Evolutionary conservation across 768 basidiomycete genomes (phyloP), one percentile per base, ranked within the genome.

Genomic region (Lentinula sp.): DNA sequence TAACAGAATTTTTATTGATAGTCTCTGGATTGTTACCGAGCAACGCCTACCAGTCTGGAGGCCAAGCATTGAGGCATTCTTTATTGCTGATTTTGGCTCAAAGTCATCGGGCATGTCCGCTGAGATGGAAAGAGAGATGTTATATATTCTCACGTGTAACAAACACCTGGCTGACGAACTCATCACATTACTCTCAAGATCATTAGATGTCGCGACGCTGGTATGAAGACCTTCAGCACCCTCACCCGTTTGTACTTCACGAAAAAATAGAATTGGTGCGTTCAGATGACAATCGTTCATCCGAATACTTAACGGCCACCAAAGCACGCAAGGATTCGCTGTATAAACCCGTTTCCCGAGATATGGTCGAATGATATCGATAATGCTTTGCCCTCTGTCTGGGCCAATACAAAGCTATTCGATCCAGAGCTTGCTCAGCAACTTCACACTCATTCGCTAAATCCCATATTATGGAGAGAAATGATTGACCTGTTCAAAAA

Each of bases 11-110:
- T 46, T 18, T 2, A 49, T 10, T 28, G 35, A 10, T 21, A 50
- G 31, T 13, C 15, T 7, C 2, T 8, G 1, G 15, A 32, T 28
- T 10, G 32, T 37, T 48, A 11, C 42, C 42, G 15, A 35, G 34
- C 16, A 51, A 32, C 16, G 50, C 59, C n/a, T 40, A 60, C 59
- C 59, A 43, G 83, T 80, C 69, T 89, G 87, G n/a, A 88, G 74
- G 53, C 83, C 87, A 35, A 82, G 73, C 2, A 74, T 75, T 5
- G 85, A 76, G 31, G 87, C 84, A 66, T 84, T 82, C 60, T 79
- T 70, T 18, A 88, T 67, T 5, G 85, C 70, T 16, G 83, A 74
- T 65, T 84, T 88, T 37, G 82, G 78, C 49, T 83, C 75, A 65
- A 78, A 82, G 37, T 61, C 60, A 65, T 40, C 62, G 60, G 60